phyloP scores from a whole-genome alignment of 441 rosid genomes.

The Eugenia klotzschiana region DNA sequence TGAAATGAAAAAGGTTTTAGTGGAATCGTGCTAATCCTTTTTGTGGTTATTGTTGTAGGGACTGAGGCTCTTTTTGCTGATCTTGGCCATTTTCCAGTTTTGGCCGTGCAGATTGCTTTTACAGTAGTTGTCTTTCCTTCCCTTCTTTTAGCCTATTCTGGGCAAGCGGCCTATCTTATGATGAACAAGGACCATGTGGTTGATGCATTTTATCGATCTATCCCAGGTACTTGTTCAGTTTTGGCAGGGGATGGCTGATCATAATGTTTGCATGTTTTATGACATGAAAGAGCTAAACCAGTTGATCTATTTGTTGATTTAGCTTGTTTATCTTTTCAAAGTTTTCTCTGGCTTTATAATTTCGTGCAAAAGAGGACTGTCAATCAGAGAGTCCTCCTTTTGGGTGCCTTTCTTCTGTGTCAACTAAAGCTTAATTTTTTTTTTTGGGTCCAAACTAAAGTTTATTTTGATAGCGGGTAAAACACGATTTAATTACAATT shows the following conservation, averaged over 20 bases:
- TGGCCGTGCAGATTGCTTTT: constrained; percentile 4
- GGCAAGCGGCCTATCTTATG: constrained; percentile 7
- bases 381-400: background rate
- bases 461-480: background rate
- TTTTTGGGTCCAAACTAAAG: too few species aligned
- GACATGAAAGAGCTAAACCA: background rate
- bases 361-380: background rate
- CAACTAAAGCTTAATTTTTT: background rate
- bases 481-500: background rate
- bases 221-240: background rate
- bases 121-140: constrained; percentile 5
- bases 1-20: background rate
- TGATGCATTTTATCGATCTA: constrained; percentile 2
- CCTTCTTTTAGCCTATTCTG: constrained; percentile 8
- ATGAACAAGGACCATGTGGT: background rate
- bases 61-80: constrained; percentile 7
- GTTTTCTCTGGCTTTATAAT: background rate
- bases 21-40: background rate
- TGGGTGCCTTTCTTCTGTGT: background rate
- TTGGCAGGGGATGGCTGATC: background rate
- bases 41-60: background rate
- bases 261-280: background rate
- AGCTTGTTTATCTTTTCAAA: background rate
- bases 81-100: constrained; percentile 4
- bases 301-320: background rate